Evolutionary conservation across 2,329 filamentous ascomycete genomes (phyloP), one percentile per base, ranked within the genome.

Genomic region (Leptographium wingfieldii): DNA sequence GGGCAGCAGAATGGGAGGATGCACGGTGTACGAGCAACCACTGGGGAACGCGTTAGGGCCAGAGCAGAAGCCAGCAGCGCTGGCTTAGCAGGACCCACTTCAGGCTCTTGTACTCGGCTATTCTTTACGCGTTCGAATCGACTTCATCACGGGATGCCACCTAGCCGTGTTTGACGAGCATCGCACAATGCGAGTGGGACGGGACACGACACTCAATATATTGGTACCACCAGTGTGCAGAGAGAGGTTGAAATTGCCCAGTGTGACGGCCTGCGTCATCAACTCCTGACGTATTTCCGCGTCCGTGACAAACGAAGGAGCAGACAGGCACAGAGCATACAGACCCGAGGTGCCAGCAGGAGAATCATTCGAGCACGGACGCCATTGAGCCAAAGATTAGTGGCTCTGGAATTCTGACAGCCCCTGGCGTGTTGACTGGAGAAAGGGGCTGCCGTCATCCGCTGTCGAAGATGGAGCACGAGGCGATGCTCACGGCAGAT

Each of bases 401-500:
- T 31, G 31, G 31, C 31, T 31, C 31, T 31, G 22, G 22, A 22
- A 22, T 1, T 22, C 22, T 22, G 22, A 22, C 22, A 22, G 7
- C 7, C 31, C 31, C 31, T 31, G 31, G 31, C 31, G 22, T 22
- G 22, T 31, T 31, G 31, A 31, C 31, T 31, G 31, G 31, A 31
- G 31, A 31, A 31, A 31, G 31, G 31, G 31, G 31, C 7, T 5
- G 31, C 31, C 38, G 38, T 40, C 38, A 40, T 16, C 3, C 40
- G 14, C 40, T 19, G 40, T 43, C 40, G 19, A 43, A 2, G 3
- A 48, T 35, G 53, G 25, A 71, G 46, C 65, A 66, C 11, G 59
- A 62, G 55, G 67, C 63, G 59, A 63, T 62, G 43, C 63, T 71
- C 53, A 71, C 70, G 49, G 11, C 49, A 5, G 66, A 69, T 27